Percentiles rank a stretch among this genome's conserved stretches.
phyloP scores from a whole-genome alignment of 163 green algal species.

The Scenedesmus sp. region DNA sequence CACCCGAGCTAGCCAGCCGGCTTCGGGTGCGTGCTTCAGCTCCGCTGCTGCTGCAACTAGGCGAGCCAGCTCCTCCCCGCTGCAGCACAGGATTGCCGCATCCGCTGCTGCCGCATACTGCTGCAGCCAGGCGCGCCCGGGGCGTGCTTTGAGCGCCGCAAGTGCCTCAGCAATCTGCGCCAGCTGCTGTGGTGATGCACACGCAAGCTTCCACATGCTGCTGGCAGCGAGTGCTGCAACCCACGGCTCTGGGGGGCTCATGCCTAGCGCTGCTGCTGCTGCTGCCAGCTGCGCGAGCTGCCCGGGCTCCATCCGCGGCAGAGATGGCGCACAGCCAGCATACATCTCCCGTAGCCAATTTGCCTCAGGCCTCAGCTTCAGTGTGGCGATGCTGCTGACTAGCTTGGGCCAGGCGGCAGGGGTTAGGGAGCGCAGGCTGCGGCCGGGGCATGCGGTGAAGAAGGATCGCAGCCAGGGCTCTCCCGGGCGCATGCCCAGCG shows the following conservation, averaged over 20 bases:
- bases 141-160: slow-evolving; percentile 23
- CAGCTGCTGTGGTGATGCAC: slow-evolving; percentile 53
- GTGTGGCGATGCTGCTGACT: slow-evolving; percentile 17
- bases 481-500: slow-evolving; percentile 53
- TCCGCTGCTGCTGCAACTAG: slow-evolving; percentile 53
- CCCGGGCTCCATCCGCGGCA: slow-evolving; percentile 50
- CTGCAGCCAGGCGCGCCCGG: slow-evolving; percentile 10
- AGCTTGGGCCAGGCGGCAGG: slow-evolving; percentile 36
- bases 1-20: slow-evolving; percentile 53
- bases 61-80: slow-evolving; percentile 43
- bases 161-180: slow-evolving; percentile 42
- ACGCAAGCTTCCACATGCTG: slow-evolving; percentile 33
- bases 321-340: slow-evolving; percentile 45
- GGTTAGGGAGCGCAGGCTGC: not conserved
- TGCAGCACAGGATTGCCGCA: slow-evolving; percentile 21
- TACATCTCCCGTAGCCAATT: slow-evolving; percentile 58
- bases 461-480: slow-evolving; percentile 57
- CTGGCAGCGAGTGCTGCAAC: slow-evolving; percentile 10
- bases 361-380: slow-evolving; percentile 56
- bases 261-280: slow-evolving; percentile 23
- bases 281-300: slow-evolving; percentile 47
- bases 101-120: slow-evolving; percentile 24
- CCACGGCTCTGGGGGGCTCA: slow-evolving; percentile 48
- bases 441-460: slow-evolving; percentile 52
- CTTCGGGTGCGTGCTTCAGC: slow-evolving; percentile 53